phyloP scores from a whole-genome alignment of 345 rosid genomes.

The Eucalyptus melliodora region DNA sequence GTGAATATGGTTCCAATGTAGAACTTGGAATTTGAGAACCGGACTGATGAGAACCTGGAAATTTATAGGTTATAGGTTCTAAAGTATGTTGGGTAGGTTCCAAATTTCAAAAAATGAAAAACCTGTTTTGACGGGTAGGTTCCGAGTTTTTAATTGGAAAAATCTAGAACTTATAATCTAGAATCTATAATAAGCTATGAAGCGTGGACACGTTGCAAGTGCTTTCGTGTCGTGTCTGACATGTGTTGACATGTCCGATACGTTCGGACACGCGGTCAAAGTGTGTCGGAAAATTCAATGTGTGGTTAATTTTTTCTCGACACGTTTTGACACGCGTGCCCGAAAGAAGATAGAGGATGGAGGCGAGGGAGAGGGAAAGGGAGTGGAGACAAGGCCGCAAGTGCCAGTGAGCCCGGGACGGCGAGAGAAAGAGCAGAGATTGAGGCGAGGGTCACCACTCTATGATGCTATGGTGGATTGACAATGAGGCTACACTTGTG shows the following conservation, averaged over 20 bases:
- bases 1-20: too few relatives aligned
- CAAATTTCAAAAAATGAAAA: too few relatives aligned
- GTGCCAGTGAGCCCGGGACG: accelerated
- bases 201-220: accelerated
- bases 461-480: accelerated
- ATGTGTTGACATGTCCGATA: accelerated
- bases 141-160: accelerated
- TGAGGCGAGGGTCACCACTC: too few relatives aligned
- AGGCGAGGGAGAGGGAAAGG: too few relatives aligned
- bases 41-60: accelerated
- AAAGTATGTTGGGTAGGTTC: too few relatives aligned
- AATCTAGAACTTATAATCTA: too few relatives aligned
- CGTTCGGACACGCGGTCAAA: accelerated
- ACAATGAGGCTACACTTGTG: accelerated
- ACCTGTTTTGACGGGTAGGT: accelerated
- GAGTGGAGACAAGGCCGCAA: accelerated
- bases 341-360: too few relatives aligned
- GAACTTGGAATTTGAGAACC: accelerated
- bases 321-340: accelerated
- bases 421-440: accelerated
- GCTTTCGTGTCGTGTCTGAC: accelerated
- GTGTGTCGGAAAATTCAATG: accelerated
- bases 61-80: too few relatives aligned
- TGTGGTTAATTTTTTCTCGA: accelerated
- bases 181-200: too few relatives aligned